These are phyloP conservation scores for Skeletonema marinoi DNA, from an alignment of 108 stramenopile species.

Conservation along the genomic window DNA sequence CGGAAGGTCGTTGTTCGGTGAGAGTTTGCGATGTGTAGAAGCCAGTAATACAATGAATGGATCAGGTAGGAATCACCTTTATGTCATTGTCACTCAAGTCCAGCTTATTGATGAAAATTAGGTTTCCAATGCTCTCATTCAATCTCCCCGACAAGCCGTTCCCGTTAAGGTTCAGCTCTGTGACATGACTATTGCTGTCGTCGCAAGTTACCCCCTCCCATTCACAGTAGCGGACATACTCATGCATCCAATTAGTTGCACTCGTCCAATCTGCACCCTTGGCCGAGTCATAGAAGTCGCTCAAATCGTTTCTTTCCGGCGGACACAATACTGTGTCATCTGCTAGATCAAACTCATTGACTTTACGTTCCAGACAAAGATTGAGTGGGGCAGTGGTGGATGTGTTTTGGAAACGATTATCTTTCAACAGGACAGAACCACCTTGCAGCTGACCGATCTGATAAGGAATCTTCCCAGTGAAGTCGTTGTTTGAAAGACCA, in stretches of 20 bases:
- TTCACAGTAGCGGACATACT: too few species aligned
- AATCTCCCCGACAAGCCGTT: constrained; percentile 50
- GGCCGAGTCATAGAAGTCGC: too few species aligned
- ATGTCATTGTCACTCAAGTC: too few species aligned
- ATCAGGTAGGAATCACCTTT: neutral
- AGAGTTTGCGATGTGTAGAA: too few species aligned
- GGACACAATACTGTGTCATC: neutral
- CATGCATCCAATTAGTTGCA: too few species aligned
- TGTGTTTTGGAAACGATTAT: neutral
- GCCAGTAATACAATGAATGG: neutral
- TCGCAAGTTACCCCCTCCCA: neutral
- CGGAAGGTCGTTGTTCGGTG: too few species aligned
- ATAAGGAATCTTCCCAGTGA: neutral
- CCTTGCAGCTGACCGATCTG: neutral
- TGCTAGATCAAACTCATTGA: too few species aligned
- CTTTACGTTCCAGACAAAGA: too few species aligned
- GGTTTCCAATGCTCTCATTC: constrained; percentile 44
- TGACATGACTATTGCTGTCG: neutral
- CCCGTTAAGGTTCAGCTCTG: constrained; percentile 13
- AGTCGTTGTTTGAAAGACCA: neutral
- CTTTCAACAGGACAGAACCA: too few species aligned
- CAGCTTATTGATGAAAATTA: neutral
- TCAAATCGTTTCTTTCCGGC: neutral
- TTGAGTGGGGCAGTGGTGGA: too few species aligned
- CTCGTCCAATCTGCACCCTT: too few species aligned